Evolutionary conservation across 257 asterid genomes (phyloP).

Genomic region (Nicotiana obtusifolia): DNA sequence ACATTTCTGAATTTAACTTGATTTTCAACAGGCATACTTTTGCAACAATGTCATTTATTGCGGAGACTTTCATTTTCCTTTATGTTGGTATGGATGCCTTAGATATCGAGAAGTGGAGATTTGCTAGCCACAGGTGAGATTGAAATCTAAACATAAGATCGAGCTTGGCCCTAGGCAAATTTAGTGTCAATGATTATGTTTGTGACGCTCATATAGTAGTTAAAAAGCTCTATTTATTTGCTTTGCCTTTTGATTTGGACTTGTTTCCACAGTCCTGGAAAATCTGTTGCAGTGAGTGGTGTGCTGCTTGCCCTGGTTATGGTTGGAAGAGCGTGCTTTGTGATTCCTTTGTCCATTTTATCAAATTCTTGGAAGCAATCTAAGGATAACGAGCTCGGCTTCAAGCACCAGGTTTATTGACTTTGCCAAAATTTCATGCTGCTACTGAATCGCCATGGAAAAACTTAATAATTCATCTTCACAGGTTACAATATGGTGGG

Average conservation of each 20-base stretch:
- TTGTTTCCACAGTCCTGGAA: constrained; percentile 45
- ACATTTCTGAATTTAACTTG: not conserved
- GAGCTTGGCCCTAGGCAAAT: too few relatives aligned
- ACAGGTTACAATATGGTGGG: constrained; percentile 72
- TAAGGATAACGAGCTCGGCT: constrained; percentile 26
- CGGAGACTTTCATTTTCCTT: constrained; percentile 65
- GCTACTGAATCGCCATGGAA: not conserved
- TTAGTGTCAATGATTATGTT: too few relatives aligned
- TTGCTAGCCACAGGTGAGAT: constrained; percentile 39
- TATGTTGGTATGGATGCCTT: constrained; percentile 90
- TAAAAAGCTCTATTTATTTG: too few relatives aligned
- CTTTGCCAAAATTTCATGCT: not conserved
- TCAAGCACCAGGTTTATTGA: constrained; percentile 38
- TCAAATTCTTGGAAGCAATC: constrained; percentile 32
- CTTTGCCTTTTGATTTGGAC: not conserved
- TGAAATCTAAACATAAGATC: not conserved
- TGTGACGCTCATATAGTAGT: too few relatives aligned
- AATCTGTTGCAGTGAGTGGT: constrained; percentile 51
- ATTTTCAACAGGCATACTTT: constrained; percentile 54
- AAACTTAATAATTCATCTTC: not conserved
- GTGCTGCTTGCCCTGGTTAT: constrained; percentile 46
- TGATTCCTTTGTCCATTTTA: constrained; percentile 55
- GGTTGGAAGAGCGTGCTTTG: constrained; percentile 64
- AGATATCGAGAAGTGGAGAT: constrained; percentile 66
- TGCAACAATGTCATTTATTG: constrained; percentile 57